Evolutionary conservation across 163 green algal species (phyloP).

Genomic region (Chlamydomonas reinhardtii): DNA sequence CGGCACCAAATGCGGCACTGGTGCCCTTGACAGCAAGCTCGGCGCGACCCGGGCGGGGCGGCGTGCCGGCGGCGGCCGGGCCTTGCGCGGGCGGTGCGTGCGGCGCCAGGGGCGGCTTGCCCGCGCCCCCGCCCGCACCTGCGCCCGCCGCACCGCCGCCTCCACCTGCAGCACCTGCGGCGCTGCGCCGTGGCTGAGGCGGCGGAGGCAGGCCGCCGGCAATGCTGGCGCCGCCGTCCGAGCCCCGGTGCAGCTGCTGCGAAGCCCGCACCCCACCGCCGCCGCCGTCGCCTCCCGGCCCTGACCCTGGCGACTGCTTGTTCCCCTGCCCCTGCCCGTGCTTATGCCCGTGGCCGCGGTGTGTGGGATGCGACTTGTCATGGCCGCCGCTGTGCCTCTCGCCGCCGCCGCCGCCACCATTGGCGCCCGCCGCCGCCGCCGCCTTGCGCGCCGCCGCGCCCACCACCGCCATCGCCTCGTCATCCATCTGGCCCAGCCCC

Average conservation of each 20-base stretch:
- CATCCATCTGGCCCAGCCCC: slow-evolving; percentile 8
- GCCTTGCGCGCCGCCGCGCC: neutral
- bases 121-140: neutral
- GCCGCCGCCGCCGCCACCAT: neutral
- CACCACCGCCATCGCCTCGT: slow-evolving; percentile 2
- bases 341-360: neutral
- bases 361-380: neutral
- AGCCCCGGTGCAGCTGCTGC: neutral
- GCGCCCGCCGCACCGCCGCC: too few species aligned
- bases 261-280: too few species aligned
- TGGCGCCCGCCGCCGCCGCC: neutral
- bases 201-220: neutral
- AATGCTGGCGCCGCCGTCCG: neutral
- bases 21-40: too few species aligned
- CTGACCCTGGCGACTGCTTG: too few species aligned
- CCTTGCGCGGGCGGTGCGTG: neutral
- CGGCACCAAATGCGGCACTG: too few species aligned
- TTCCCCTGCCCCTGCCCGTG: too few species aligned
- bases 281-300: too few species aligned
- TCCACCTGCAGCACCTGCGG: neutral
- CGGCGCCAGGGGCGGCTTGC: slow-evolving; percentile 29
- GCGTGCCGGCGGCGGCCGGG: too few species aligned
- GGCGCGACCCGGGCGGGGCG: too few species aligned
- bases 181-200: neutral
- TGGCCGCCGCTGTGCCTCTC: neutral